Conservation (phyloP, 306 rosid species). For the Sesbania bispinosa region DNA sequence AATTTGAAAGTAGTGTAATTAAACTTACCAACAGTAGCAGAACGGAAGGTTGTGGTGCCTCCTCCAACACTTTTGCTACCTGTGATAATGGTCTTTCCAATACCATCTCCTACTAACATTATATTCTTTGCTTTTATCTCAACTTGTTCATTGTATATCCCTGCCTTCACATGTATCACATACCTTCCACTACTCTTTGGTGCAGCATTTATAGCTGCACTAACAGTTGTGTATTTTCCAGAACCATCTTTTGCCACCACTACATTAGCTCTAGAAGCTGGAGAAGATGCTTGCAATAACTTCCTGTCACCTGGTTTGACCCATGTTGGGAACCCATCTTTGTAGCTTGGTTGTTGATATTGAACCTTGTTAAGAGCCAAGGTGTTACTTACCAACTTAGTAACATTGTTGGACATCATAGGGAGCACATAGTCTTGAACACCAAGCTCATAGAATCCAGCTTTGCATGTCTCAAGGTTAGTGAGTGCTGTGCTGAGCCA, state of each 20-base stretch:
- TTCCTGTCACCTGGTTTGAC: constrained; percentile 59
- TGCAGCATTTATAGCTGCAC: constrained; percentile 47
- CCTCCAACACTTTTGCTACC: constrained; percentile 89
- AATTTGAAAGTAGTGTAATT: no score
- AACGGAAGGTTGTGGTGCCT: constrained; percentile 67
- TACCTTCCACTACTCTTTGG: constrained; percentile 47
- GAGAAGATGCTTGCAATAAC: constrained; percentile 46
- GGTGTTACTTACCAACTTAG: constrained; percentile 54
- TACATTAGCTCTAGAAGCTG: constrained; percentile 33
- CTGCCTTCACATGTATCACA: constrained; percentile 69
- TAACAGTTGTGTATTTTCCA: constrained; percentile 44
- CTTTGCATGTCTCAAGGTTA: constrained; percentile 56
- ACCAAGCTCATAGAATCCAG: constrained; percentile 53
- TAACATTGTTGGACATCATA: constrained; percentile 53
- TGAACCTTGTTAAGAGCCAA: constrained; percentile 50
- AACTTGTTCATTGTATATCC: constrained; percentile 64
- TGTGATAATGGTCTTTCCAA: constrained; percentile 66
- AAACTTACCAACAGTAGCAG: constrained; percentile 89
- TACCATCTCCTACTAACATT: constrained; percentile 78
- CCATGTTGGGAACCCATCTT: constrained; percentile 62
- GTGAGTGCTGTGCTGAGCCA: constrained; percentile 71
- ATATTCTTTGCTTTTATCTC: constrained; percentile 51
- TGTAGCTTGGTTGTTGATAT: constrained; percentile 10
- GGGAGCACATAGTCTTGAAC: constrained; percentile 38
- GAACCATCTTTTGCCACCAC: constrained; percentile 77